Conservation (phyloP, 192 early-diverging fungal species). For the Coemansia sp. region DNA sequence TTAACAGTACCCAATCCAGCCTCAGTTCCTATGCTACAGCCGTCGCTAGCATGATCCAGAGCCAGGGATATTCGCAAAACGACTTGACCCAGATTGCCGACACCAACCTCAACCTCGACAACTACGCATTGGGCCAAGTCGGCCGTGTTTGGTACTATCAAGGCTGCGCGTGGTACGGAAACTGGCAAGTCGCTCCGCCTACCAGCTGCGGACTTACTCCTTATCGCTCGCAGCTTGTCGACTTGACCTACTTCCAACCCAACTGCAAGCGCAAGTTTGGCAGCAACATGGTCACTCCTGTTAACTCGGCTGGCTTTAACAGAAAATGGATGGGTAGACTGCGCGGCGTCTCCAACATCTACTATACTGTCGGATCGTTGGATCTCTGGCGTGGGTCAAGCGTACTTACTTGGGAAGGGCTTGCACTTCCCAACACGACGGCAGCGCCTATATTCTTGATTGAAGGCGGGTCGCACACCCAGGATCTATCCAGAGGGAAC, state of each 20-base stretch:
- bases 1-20: constrained; percentile 17
- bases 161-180: constrained; percentile 63
- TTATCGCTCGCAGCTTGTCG: constrained; percentile 35
- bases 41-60: constrained; percentile 11
- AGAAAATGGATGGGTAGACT: constrained; percentile 28
- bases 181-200: constrained; percentile 52
- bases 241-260: constrained; percentile 32
- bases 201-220: constrained; percentile 21
- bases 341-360: constrained; percentile 25
- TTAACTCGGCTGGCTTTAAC: constrained; percentile 24
- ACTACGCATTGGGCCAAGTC: constrained; percentile 36
- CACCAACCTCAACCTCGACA: constrained; percentile 25
- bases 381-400: constrained; percentile 31
- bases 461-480: constrained; percentile 21
- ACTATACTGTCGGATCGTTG: constrained; percentile 24
- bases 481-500: constrained; percentile 11
- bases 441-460: constrained; percentile 27
- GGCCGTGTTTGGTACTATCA: constrained; percentile 59
- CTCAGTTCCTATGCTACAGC: constrained; percentile 29
- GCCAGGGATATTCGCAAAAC: constrained; percentile 9
- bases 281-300: constrained; percentile 17
- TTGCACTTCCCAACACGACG: constrained; percentile 20
- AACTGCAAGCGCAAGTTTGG: constrained; percentile 47
- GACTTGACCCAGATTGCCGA: constrained; percentile 24
- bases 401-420: constrained; percentile 18